phyloP scores from a whole-genome alignment of 2,329 filamentous ascomycete genomes.

The Colletotrichum sp. region DNA sequence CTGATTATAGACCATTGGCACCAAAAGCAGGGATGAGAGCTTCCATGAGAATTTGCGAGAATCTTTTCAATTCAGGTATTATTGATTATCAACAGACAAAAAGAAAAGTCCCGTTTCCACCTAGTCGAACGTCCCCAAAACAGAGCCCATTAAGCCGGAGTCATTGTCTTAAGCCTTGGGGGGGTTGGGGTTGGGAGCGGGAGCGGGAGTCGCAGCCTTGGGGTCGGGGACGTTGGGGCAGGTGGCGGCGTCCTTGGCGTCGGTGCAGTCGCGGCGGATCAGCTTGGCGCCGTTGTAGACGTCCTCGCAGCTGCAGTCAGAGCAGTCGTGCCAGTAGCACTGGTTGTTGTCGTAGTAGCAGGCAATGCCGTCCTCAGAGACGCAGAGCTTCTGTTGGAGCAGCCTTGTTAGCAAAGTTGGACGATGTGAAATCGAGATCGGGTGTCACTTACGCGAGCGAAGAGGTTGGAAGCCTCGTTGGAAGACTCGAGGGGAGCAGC shows the following conservation, averaged over 20 bases:
- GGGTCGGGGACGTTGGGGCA: not conserved
- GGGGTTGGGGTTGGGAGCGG: not conserved
- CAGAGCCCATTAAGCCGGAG: not conserved
- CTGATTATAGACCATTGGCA: not conserved
- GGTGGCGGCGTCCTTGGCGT: not conserved
- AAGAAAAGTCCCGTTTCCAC: not conserved
- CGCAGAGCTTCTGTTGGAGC: not conserved
- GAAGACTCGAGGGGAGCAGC: not conserved
- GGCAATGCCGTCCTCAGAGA: not conserved
- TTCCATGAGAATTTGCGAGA: not conserved
- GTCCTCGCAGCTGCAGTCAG: not conserved
- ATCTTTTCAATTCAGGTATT: not conserved
- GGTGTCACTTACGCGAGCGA: not conserved
- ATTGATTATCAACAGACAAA: not conserved
- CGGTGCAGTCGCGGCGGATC: not conserved
- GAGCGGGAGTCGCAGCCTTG: not conserved
- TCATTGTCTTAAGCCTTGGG: not conserved
- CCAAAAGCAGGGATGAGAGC: not conserved
- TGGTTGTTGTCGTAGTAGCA: not conserved
- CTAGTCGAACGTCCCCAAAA: not conserved
- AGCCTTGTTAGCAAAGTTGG: not conserved
- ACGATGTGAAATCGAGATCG: not conserved
- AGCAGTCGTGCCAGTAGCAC: not conserved
- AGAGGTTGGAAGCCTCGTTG: not conserved
- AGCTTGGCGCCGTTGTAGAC: not conserved